Evolutionary conservation across 176 grass and related monocot species (phyloP).

Genomic region (Oryza meridionalis): DNA sequence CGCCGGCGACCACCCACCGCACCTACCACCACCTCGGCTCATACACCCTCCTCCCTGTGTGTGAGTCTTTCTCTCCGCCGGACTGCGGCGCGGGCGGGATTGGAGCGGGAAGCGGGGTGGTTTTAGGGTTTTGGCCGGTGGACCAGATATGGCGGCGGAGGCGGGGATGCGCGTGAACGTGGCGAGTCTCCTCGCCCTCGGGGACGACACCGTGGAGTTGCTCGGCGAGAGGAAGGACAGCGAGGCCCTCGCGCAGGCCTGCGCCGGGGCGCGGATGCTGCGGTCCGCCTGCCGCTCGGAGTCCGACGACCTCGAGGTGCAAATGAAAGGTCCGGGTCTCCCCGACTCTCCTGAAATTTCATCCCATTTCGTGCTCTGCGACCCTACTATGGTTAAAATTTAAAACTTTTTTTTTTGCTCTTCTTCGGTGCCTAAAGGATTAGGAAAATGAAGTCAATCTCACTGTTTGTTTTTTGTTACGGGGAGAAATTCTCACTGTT

Average conservation of each 20-base stretch:
- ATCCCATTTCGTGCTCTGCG: not conserved
- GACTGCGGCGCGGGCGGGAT: not conserved
- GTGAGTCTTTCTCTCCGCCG: not conserved
- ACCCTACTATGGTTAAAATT: not conserved
- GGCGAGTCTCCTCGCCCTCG: slow-evolving; percentile 44
- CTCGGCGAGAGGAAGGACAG: slow-evolving; percentile 43
- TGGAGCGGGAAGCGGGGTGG: too few relatives aligned
- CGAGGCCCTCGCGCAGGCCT: slow-evolving; percentile 41
- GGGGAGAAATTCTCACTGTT: not conserved
- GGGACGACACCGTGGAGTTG: slow-evolving; percentile 53
- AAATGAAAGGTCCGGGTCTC: slow-evolving; percentile 50
- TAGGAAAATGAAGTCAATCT: not conserved
- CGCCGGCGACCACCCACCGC: not conserved
- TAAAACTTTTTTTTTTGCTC: slow-evolving; percentile 1
- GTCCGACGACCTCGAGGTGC: slow-evolving; percentile 34
- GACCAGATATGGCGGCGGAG: slow-evolving; percentile 46
- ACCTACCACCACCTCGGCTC: not conserved
- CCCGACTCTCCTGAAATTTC: slow-evolving; percentile 3
- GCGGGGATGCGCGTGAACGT: slow-evolving; percentile 42
- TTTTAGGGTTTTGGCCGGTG: slow-evolving; percentile 36
- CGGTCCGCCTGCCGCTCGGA: slow-evolving; percentile 54
- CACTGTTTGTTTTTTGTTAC: not conserved
- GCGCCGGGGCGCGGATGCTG: slow-evolving; percentile 46
- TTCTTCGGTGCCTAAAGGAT: not conserved
- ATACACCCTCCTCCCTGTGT: not conserved